Conservation (phyloP, 2,329 filamentous ascomycete genomes). For the Exophiala dermatitidis region DNA sequence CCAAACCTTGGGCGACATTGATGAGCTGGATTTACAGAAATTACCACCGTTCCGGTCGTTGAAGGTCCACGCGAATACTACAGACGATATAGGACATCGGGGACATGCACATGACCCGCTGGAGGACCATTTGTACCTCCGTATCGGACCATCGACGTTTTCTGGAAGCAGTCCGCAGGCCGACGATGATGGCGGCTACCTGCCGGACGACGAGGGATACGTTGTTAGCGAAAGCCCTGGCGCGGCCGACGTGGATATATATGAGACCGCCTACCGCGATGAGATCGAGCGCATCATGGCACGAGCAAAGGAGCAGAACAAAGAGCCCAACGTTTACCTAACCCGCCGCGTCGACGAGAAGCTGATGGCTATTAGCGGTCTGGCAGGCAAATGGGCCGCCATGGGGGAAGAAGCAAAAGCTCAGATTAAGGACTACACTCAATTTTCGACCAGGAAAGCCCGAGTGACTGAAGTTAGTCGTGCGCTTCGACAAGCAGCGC, state of each 20-base stretch:
- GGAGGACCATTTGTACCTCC: conserved; percentile 62
- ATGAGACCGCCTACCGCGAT: conserved; percentile 77
- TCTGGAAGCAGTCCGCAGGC: conserved; percentile 43
- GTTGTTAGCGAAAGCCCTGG: conserved; percentile 77
- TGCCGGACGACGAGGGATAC: conserved; percentile 30
- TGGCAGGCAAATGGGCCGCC: conserved; percentile 26
- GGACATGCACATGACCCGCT: conserved; percentile 58
- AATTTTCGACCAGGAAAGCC: conserved; percentile 25
- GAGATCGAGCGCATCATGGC: conserved; percentile 67
- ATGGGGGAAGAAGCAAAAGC: conserved; percentile 26
- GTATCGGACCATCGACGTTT: conserved; percentile 59
- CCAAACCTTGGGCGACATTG: conserved; percentile 9
- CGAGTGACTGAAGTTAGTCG: conserved; percentile 27
- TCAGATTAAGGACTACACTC: conserved; percentile 26
- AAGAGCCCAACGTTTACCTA: conserved; percentile 52
- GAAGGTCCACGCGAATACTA: conserved; percentile 17
- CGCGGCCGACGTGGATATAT: conserved; percentile 77
- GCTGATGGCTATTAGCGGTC: conserved; percentile 29
- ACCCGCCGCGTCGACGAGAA: conserved; percentile 45
- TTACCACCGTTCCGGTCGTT: conserved; percentile 25
- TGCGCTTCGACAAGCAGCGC: conserved; percentile 26
- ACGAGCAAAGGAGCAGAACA: conserved; percentile 31
- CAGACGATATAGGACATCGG: conserved; percentile 31
- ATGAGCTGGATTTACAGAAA: conserved; percentile 15
- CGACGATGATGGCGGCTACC: conserved; percentile 26